Conservation (phyloP, 768 basidiomycete species). For the Termitomyces sp. region DNA sequence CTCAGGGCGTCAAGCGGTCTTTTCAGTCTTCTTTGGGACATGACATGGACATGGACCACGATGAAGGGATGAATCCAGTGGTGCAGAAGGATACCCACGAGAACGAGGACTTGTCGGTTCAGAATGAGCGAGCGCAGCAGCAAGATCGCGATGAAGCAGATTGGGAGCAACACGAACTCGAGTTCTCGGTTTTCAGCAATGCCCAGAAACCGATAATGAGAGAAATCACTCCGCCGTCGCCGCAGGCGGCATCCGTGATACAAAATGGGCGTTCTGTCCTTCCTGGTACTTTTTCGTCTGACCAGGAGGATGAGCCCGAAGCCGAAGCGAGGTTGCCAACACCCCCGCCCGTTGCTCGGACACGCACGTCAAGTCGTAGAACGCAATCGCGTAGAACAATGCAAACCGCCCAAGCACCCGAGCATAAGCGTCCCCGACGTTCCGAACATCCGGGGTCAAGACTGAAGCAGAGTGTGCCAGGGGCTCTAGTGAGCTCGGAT, state of each 20-base stretch:
- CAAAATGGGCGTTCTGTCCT: constrained; percentile 24
- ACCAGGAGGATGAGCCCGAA: constrained; percentile 32
- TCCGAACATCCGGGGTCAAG: constrained; percentile 3
- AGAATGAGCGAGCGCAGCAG: constrained; percentile 11
- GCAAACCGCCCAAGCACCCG: background rate
- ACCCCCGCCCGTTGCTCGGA: constrained; percentile 1
- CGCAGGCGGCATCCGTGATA: constrained; percentile 5
- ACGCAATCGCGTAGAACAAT: background rate
- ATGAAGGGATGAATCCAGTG: constrained; percentile 6
- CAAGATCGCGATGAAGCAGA: background rate
- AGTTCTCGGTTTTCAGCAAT: constrained; percentile 18
- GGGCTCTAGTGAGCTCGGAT: constrained; percentile 36
- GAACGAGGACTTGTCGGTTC: constrained; percentile 6
- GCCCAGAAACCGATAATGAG: constrained; percentile 7
- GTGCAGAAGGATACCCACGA: constrained; percentile 4
- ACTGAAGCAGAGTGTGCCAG: constrained; percentile 33
- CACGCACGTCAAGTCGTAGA: background rate
- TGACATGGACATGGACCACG: constrained; percentile 1
- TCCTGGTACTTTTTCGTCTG: constrained; percentile 41
- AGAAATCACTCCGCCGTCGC: background rate
- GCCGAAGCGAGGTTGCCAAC: constrained; percentile 20
- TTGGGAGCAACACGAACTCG: constrained; percentile 6
- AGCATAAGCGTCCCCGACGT: constrained; percentile 2
- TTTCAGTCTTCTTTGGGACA: constrained; percentile 16
- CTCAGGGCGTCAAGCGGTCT: constrained; percentile 27